These are phyloP conservation scores for Trypanosoma theileri DNA, from an alignment of 208 protist species.

Conservation along the genomic window DNA sequence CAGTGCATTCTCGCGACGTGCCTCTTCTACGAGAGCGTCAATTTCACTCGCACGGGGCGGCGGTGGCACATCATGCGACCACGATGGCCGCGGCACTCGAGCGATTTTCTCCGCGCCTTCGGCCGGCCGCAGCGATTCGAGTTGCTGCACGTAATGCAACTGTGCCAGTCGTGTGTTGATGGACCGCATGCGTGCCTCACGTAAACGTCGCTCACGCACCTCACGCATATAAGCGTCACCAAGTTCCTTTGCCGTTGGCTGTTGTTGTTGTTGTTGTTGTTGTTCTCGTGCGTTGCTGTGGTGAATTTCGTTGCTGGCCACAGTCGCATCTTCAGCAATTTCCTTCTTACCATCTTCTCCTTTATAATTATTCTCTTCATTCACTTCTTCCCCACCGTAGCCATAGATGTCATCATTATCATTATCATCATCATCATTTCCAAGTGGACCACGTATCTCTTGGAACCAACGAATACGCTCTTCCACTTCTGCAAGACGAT, in stretches of 20 bases:
- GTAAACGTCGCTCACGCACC: constrained; percentile 19
- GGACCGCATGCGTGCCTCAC: constrained; percentile 9
- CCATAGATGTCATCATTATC: constrained; percentile 1
- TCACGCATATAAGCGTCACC: constrained; percentile 56
- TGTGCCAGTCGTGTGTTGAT: constrained; percentile 48
- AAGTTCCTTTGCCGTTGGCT: constrained; percentile 21
- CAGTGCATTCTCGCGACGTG: constrained; percentile 41
- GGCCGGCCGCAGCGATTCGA: constrained; percentile 24
- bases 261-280: neutral
- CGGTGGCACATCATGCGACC: constrained; percentile 29
- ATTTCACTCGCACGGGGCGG: constrained; percentile 39
- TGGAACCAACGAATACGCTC: constrained; percentile 35
- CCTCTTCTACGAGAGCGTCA: constrained; percentile 39
- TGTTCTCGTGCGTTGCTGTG: neutral
- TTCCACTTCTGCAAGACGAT: constrained; percentile 18
- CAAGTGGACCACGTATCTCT: constrained; percentile 19
- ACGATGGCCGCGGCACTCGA: constrained; percentile 31
- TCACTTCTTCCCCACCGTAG: neutral
- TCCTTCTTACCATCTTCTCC: neutral
- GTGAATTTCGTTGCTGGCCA: neutral
- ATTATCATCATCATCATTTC: constrained; percentile 11
- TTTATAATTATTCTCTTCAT: neutral
- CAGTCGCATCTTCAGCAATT: neutral
- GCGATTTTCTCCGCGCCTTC: constrained; percentile 25
- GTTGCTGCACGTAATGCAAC: constrained; percentile 28